Conservation (phyloP, 2,329 filamentous ascomycete genomes). For the Xylaria sp. region DNA sequence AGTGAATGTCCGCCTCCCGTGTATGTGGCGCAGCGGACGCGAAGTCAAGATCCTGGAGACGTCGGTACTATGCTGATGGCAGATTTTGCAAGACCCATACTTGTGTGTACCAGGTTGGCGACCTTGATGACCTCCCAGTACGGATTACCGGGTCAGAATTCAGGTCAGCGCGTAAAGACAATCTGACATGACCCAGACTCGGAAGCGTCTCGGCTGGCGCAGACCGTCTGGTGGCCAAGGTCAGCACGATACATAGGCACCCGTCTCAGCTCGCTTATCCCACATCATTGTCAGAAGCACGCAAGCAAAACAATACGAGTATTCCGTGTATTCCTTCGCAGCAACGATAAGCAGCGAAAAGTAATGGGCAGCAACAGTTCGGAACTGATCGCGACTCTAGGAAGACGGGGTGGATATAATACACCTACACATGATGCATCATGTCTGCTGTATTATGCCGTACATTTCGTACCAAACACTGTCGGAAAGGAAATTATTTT, state of each 20-base stretch:
- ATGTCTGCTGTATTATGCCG: not conserved
- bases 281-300: constrained; percentile 7
- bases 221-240: not conserved
- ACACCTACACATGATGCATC: not conserved
- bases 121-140: no score
- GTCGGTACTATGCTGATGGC: no score
- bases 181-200: no score
- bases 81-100: no score
- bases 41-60: no score
- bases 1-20: no score
- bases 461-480: not conserved
- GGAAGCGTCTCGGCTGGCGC: no score
- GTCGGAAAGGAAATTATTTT: not conserved
- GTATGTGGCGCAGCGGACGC: no score
- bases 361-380: not conserved
- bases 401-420: not conserved
- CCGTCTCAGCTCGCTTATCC: not conserved
- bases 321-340: not conserved
- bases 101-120: no score
- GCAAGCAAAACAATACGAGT: not conserved
- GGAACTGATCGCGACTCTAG: not conserved
- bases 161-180: no score
- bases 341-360: not conserved
- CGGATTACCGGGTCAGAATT: no score
- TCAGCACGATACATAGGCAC: not conserved